Conservation (phyloP, 1,284 basidiomycete genomes). For the Cerioporus squamosus region DNA sequence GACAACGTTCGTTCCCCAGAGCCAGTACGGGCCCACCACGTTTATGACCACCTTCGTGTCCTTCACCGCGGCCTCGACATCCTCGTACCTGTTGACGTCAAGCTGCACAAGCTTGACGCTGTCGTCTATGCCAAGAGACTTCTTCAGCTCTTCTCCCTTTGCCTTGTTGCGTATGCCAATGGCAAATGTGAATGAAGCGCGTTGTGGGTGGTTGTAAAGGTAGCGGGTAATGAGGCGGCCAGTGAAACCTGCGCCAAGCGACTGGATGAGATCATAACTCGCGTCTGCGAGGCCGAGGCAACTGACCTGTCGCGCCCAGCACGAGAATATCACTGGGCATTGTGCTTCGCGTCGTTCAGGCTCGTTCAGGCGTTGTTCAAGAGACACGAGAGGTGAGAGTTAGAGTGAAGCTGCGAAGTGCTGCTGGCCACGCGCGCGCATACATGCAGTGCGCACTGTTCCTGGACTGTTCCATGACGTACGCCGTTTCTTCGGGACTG, state of each 20-base stretch:
- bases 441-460: no score
- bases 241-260: constrained; percentile 53
- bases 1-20: constrained; percentile 67
- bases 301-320: constrained; percentile 61
- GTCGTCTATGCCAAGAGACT: constrained; percentile 44
- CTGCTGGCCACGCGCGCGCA: no score
- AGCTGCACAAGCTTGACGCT: constrained; percentile 51
- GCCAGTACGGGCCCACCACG: constrained; percentile 68
- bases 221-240: constrained; percentile 67
- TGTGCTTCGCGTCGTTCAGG: background rate
- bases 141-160: constrained; percentile 54
- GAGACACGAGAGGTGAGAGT: no score
- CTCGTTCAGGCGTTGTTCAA: no score
- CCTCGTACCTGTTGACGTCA: constrained; percentile 51
- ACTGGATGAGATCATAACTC: background rate
- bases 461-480: no score
- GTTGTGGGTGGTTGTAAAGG: constrained; percentile 61
- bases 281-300: background rate
- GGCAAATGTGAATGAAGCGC: constrained; percentile 60
- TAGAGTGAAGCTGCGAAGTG: no score
- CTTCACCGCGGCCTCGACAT: constrained; percentile 59
- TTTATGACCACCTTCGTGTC: constrained; percentile 66
- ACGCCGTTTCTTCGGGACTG: no score
- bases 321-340: constrained; percentile 57
- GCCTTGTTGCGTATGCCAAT: constrained; percentile 62